A percentile compares a stretch with the other conserved stretches of the same genome.
Evolutionary conservation across 306 rosid genomes (phyloP).

Genomic region (Bauhinia variegata): DNA sequence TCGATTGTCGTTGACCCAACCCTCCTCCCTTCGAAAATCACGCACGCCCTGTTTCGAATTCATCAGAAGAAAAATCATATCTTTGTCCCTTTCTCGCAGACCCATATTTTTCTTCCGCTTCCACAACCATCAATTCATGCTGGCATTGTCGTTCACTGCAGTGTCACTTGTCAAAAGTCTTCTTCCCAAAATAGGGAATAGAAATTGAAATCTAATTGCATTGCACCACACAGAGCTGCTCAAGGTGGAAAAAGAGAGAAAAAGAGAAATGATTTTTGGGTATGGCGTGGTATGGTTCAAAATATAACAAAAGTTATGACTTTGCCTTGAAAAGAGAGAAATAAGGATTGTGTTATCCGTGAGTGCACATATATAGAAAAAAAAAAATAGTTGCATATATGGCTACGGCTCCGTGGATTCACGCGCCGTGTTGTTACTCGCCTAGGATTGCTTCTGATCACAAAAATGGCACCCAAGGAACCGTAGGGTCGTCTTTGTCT

Average conservation of each 20-base stretch:
- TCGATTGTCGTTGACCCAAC: too few species aligned
- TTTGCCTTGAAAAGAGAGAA: conserved; percentile 14
- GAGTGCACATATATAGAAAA: neutral
- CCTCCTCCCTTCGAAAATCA: too few species aligned
- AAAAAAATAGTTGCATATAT: conserved; percentile 14
- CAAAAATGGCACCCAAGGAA: conserved; percentile 16
- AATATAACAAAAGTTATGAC: neutral
- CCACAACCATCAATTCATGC: too few species aligned
- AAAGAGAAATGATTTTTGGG: neutral
- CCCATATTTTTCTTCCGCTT: too few species aligned
- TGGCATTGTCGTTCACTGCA: too few species aligned
- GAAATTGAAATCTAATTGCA: neutral
- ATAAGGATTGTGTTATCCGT: neutral
- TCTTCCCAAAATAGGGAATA: neutral
- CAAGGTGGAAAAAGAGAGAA: neutral
- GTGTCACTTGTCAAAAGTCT: too few species aligned
- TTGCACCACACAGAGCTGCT: neutral
- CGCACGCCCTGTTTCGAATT: too few species aligned
- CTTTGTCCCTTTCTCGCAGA: too few species aligned
- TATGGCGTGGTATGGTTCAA: neutral
- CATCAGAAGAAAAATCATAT: too few species aligned
- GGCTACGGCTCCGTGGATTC: conserved; percentile 38
- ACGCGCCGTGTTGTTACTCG: conserved; percentile 32
- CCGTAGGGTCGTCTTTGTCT: conserved; percentile 22
- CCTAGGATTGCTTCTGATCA: conserved; percentile 29